phyloP scores from a whole-genome alignment of 2,329 filamentous ascomycete species.

The Aspergillus calidoustus region DNA sequence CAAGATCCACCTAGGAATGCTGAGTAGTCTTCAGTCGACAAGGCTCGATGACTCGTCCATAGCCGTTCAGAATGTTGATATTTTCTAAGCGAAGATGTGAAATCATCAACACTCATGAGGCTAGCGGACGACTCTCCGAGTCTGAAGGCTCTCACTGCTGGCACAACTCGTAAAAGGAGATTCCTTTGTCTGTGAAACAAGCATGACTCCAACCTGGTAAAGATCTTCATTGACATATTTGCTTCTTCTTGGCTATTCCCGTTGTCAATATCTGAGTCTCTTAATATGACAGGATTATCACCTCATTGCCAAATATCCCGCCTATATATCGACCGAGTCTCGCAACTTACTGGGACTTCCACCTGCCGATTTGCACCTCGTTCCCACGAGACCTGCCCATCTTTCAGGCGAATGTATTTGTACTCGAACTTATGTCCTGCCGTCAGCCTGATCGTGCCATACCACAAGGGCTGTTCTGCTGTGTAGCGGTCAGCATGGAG shows the following conservation, averaged over 20 bases:
- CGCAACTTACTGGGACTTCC: constrained; percentile 46
- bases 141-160: background rate
- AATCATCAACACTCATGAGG: background rate
- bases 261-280: background rate
- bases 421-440: constrained; percentile 65
- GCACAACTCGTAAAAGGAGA: background rate
- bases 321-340: constrained; percentile 34
- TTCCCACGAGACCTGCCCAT: constrained; percentile 67
- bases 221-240: background rate
- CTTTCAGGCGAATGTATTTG: constrained; percentile 69
- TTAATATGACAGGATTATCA: background rate
- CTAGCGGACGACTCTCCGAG: background rate
- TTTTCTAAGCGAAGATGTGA: background rate
- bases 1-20: background rate
- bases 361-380: constrained; percentile 54
- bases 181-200: background rate
- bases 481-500: constrained; percentile 66
- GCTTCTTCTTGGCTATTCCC: background rate
- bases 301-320: constrained; percentile 45
- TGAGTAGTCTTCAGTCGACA: background rate
- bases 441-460: constrained; percentile 57
- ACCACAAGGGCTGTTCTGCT: constrained; percentile 65
- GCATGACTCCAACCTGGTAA: background rate
- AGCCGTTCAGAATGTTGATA: background rate
- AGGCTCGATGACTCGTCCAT: background rate